Evolutionary conservation across 306 rosid species (phyloP).

Genomic region (Prunus mume): DNA sequence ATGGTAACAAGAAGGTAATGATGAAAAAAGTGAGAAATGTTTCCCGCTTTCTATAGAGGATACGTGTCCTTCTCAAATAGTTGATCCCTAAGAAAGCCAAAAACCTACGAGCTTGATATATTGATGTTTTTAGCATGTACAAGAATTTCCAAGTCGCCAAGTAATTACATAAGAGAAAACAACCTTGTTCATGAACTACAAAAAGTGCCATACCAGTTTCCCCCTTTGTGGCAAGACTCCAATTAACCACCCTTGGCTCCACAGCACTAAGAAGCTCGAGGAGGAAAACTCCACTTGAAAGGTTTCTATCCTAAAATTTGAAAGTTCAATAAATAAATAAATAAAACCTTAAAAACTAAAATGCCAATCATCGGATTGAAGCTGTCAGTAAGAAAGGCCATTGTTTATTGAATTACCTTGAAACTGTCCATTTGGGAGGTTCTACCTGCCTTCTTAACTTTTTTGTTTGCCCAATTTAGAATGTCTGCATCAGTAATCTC

Average conservation of each 20-base stretch:
- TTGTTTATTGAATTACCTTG: conserved; percentile 59
- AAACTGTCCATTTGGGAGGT: conserved; percentile 86
- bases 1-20: neutral
- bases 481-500: conserved; percentile 92
- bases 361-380: conserved; percentile 1
- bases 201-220: conserved; percentile 69
- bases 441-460: conserved; percentile 78
- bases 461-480: conserved; percentile 87
- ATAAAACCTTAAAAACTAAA: neutral
- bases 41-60: conserved; percentile 7
- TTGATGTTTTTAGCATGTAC: neutral
- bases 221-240: conserved; percentile 95
- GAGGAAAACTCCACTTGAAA: conserved; percentile 86
- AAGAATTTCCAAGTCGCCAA: neutral
- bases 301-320: conserved; percentile 71
- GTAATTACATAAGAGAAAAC: neutral
- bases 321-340: conserved; percentile 19
- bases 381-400: neutral
- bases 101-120: too few species aligned
- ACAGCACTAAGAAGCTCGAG: conserved; percentile 95
- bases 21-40: neutral
- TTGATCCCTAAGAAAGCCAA: neutral
- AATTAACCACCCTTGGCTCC: conserved; percentile 97
- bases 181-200: neutral
- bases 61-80: conserved; percentile 11